phyloP scores from a whole-genome alignment of 495 filamentous ascomycete genomes.

The Aspergillus affinis region DNA sequence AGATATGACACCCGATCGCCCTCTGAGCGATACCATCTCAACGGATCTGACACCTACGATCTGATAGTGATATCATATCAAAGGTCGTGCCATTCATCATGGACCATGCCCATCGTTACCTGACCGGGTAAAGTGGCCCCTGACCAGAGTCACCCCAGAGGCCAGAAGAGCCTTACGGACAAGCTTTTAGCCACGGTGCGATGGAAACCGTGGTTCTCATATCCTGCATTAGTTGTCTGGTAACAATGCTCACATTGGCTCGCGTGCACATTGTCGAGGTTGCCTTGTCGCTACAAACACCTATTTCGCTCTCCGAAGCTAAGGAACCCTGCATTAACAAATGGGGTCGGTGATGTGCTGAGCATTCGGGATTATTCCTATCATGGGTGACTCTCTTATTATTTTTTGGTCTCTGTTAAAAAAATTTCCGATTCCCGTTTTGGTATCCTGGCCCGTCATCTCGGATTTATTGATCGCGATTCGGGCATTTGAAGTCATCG shows the following conservation, averaged over 20 bases:
- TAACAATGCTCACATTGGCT: background rate
- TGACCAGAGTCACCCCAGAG: slow-evolving; percentile 14
- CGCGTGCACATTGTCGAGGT: background rate
- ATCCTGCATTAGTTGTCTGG: slow-evolving; percentile 19
- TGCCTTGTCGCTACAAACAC: background rate
- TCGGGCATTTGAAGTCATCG: background rate
- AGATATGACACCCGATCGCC: background rate
- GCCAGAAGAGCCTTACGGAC: slow-evolving; percentile 24
- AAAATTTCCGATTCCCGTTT: background rate
- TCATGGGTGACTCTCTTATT: background rate
- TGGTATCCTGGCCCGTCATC: background rate
- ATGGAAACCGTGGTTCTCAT: slow-evolving; percentile 15
- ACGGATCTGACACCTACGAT: background rate
- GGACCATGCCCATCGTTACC: slow-evolving; percentile 19
- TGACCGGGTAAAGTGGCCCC: slow-evolving; percentile 13
- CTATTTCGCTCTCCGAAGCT: background rate
- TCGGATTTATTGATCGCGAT: background rate
- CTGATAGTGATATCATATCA: background rate
- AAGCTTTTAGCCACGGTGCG: slow-evolving; percentile 31
- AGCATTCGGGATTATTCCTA: too few species aligned
- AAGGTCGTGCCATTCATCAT: background rate
- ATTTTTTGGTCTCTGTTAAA: background rate
- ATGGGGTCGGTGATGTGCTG: too few species aligned
- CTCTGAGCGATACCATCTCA: background rate
- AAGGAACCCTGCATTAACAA: background rate